Evolutionary conservation across 345 rosid species (phyloP), one percentile per base, ranked within the genome.

Genomic region (Crucihimalaya himalaica): DNA sequence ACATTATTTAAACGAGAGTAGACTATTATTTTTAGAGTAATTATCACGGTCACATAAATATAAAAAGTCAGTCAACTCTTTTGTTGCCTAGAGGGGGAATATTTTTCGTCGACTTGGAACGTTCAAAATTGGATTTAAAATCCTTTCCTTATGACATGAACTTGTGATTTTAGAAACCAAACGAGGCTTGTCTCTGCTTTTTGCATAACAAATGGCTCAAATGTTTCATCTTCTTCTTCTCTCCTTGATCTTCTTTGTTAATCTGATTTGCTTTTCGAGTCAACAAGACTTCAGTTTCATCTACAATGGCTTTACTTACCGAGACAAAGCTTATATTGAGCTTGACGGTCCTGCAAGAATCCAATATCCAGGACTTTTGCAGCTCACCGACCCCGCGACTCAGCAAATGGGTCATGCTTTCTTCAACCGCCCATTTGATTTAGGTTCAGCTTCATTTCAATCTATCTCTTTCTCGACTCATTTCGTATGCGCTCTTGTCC

Each of bases 301-400:
- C 70, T 88, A 58, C 82, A 50, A 82, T 39, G 83, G 83, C 60
- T 86, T 86, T 81, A 32, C n/a, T n/a, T n/a, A 8, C 15, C 79
- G 61, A 66, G n/a, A 3, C 11, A 62, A 50, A 59, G 32, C 72
- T 4, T 63, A 75, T 47, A 75, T 88, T 34, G 27, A 14, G 20
- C 80, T 81, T 14, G 81, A 70, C 15, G 85, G 86, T 0, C 16
- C 32, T 10, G 86, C 89, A 18, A 56, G 34, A 2, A 40, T 85
- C 77, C 19, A 71, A 20, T 58, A 42, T 25, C n/a, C n/a, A n/a
- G 87, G 94, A 27, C 76, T 85, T 1, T 70, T 85, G 71, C 80
- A 86, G 80, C 83, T 88, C 6, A 86, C 94, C 34, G 72, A 88
- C 66, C 78, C 74, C 40, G 66, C 85, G 3, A 2, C 74, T 14